Evolutionary conservation across 495 filamentous ascomycete species (phyloP).

Genomic region (Xylaria scruposa): DNA sequence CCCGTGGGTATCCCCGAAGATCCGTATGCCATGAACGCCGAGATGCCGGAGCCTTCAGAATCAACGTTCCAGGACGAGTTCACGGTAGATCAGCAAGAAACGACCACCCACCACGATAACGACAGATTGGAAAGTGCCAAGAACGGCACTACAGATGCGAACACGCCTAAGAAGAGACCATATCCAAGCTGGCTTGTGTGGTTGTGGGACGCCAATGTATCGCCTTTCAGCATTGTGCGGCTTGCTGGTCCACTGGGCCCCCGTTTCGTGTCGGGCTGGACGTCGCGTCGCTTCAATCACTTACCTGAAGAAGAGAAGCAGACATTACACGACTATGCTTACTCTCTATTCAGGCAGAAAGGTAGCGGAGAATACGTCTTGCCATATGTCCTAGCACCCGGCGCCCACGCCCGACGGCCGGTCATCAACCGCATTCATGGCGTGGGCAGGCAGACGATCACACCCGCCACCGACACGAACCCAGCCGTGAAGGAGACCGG

Average conservation of each 20-base stretch:
- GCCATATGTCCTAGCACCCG: constrained; percentile 89
- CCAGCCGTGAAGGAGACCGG: constrained; percentile 67
- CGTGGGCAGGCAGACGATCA: constrained; percentile 72
- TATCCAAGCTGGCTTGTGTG: constrained; percentile 85
- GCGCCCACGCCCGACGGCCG: constrained; percentile 88
- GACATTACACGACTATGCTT: constrained; percentile 88
- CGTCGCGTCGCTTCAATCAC: constrained; percentile 87
- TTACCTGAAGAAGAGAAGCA: constrained; percentile 81
- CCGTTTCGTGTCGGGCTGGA: constrained; percentile 93
- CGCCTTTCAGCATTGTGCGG: constrained; percentile 88
- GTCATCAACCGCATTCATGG: constrained; percentile 84
- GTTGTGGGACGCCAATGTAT: constrained; percentile 97
- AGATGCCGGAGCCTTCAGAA: constrained; percentile 76
- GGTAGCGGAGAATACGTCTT: constrained; percentile 97
- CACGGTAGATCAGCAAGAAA: constrained; percentile 72
- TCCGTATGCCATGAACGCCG: constrained; percentile 84
- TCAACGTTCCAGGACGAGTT: constrained; percentile 76
- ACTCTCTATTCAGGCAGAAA: constrained; percentile 89
- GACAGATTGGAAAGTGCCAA: constrained; percentile 30
- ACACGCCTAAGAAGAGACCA: constrained; percentile 57
- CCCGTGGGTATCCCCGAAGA: constrained; percentile 96
- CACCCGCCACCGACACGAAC: constrained; percentile 42
- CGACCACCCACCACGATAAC: constrained; percentile 47
- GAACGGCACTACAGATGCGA: constrained; percentile 30
- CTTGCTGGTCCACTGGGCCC: constrained; percentile 92